Conservation (phyloP, 352 stramenopile species). For the Elongisporangium undulatum region DNA sequence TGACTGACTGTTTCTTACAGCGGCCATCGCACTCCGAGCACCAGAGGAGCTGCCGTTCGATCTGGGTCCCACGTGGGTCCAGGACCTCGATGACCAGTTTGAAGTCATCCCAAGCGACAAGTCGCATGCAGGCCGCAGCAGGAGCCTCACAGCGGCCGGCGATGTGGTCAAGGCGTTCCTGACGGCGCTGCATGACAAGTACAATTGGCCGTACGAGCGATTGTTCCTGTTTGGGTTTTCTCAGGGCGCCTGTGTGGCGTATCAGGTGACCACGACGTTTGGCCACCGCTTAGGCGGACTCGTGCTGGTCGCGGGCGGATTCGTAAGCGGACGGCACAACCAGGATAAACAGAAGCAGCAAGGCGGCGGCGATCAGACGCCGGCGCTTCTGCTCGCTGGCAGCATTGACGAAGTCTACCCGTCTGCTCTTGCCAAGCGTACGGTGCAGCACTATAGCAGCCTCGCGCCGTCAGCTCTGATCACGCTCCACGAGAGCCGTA, state of each 20-base stretch:
- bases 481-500: constrained; percentile 14
- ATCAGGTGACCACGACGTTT: constrained; percentile 44
- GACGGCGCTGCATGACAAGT: constrained; percentile 33
- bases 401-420: constrained; percentile 34
- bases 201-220: constrained; percentile 43
- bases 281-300: constrained; percentile 36
- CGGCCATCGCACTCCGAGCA: constrained; percentile 43
- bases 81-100: constrained; percentile 47
- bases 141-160: constrained; percentile 27
- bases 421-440: constrained; percentile 17
- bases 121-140: constrained; percentile 32
- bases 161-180: constrained; percentile 47
- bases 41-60: constrained; percentile 49
- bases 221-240: constrained; percentile 68
- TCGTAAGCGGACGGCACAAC: constrained; percentile 27
- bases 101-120: constrained; percentile 36
- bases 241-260: constrained; percentile 58
- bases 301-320: constrained; percentile 44
- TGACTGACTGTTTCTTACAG: constrained; percentile 9
- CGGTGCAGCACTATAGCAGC: constrained; percentile 21
- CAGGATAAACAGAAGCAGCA: constrained; percentile 1
- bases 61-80: constrained; percentile 48
- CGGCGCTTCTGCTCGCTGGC: constrained; percentile 40
- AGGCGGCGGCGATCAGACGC: constrained; percentile 22
- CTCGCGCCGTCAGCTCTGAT: constrained; percentile 8